Base-by-base conservation (phyloP, 2,329 filamentous ascomycete genomes). In the Fusarium solani-melongenae region DNA sequence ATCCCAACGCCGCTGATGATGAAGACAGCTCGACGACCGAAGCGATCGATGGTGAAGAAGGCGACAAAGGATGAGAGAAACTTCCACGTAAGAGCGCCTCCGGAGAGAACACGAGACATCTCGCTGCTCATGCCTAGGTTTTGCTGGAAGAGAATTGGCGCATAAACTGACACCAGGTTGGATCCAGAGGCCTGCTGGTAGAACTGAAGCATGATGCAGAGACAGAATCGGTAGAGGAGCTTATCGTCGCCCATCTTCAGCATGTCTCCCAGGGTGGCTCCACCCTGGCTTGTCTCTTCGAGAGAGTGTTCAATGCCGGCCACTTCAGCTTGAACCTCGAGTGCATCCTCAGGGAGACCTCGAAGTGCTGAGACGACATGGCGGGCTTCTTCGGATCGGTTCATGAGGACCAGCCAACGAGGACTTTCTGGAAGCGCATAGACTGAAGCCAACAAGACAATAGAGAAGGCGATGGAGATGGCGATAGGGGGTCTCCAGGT, bases 221-320 rank as follows among this genome's bases (percentile, higher is more conserved):
- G 73, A 6, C 69, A 63, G 64, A 82, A 81, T 1, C 88, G 85
- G 79, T 89, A 88, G 17, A 83, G 78, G 1, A 87, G 82, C 78
- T 86, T 86, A 62, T 88, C 86, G 11, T 86, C 83, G 63, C 85
- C 86, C 82, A 85, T 86, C 72, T 82, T 85, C 73, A 87, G 80
- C 75, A 88, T 80, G 51, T 87, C 84, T 44, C 75, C 77, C 11
- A 87, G 78, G 62, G 79, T 83, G 4, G 82, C 81, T 12, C 80
- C 81, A 46, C 79, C 77, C 5, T 77, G 71, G 38, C 76, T 77
- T 6, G 84, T 83, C 62, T 84, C 81, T 72, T 88, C 86, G 29
- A 88, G 83, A 0, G 85, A 85, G 67, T 83, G 80, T 70, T 88
- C 84, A 31, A 89, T 88, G 33, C 82, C 85, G 3, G 81, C 79